A percentile compares a stretch with the other conserved stretches of the same genome.
Evolutionary conservation across 1,139 yeast species (phyloP).

Genomic region (Lodderomyces margitis): DNA sequence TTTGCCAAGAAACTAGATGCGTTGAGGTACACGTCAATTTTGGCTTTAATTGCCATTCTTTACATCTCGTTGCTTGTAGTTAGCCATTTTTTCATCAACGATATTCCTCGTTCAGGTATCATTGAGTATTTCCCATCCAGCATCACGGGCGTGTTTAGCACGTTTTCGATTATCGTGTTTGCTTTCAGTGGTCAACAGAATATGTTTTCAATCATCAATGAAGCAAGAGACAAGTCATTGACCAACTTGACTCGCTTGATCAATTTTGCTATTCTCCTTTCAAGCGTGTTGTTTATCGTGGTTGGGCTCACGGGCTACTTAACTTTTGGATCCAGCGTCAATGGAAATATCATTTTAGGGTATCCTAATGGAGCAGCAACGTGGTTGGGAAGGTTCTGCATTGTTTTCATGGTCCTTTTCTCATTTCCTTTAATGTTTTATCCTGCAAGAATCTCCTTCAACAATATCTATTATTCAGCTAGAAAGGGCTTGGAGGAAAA

Average conservation of each 20-base stretch:
- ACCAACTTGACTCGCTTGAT: conserved; percentile 52
- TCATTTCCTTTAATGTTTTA: conserved; percentile 92
- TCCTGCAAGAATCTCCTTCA: conserved; percentile 84
- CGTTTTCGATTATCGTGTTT: conserved; percentile 47
- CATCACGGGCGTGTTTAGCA: conserved; percentile 61
- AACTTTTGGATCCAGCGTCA: conserved; percentile 44
- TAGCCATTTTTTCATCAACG: conserved; percentile 32
- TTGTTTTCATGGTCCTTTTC: conserved; percentile 79
- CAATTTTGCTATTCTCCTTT: conserved; percentile 46
- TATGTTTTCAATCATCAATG: conserved; percentile 50
- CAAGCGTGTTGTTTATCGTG: conserved; percentile 33
- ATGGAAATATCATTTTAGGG: conserved; percentile 78
- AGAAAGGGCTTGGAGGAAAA: conserved; percentile 8
- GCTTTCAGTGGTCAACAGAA: conserved; percentile 53
- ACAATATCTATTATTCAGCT: conserved; percentile 66
- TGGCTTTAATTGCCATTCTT: conserved; percentile 41
- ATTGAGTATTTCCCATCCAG: conserved; percentile 58
- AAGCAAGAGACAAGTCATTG: conserved; percentile 55
- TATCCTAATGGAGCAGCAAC: conserved; percentile 52
- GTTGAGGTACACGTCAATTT: conserved; percentile 41
- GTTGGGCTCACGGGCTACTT: conserved; percentile 47
- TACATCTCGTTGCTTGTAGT: conserved; percentile 41
- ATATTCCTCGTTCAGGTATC: conserved; percentile 55
- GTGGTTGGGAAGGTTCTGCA: conserved; percentile 67
- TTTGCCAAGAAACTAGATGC: conserved; percentile 45